These are phyloP conservation scores for Zasmidium cellare DNA, from an alignment of 2,329 filamentous ascomycete genomes.

Conservation along the genomic window DNA sequence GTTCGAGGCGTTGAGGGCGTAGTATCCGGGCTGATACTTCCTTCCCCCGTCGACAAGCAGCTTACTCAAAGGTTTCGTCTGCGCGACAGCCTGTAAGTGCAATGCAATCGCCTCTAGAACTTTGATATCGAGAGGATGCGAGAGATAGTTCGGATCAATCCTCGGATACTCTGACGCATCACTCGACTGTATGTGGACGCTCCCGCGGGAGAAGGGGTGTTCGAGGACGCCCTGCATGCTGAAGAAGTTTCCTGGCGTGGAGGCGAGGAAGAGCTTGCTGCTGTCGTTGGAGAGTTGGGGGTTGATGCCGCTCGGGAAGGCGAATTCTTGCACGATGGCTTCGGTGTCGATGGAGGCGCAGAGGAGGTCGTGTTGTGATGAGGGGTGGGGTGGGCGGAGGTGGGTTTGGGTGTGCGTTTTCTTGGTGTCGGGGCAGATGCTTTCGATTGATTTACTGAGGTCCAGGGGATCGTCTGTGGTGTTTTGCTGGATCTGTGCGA, in stretches of 20 bases:
- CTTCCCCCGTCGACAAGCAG: conserved; percentile 8
- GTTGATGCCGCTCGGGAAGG: conserved; percentile 26
- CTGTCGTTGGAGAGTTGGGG: conserved; percentile 26
- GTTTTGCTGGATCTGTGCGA: conserved; percentile 11
- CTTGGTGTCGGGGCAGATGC: conserved; percentile 3
- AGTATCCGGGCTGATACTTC: conserved; percentile 10
- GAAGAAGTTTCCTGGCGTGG: conserved; percentile 42
- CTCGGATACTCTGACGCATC: conserved; percentile 20
- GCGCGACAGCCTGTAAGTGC: conserved; percentile 11
- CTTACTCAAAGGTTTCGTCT: conserved; percentile 4
- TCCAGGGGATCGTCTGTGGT: background rate
- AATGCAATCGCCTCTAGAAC: conserved; percentile 12
- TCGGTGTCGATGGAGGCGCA: conserved; percentile 16
- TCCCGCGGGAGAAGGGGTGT: conserved; percentile 45
- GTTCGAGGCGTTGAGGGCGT: conserved; percentile 5
- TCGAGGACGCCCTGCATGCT: conserved; percentile 56
- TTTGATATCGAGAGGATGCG: conserved; percentile 50
- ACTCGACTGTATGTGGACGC: conserved; percentile 37
- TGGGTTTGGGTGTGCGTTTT: background rate
- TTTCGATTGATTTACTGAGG: background rate
- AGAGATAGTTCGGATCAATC: conserved; percentile 31
- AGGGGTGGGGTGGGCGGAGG: background rate
- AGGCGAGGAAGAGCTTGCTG: conserved; percentile 20
- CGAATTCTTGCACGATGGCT: conserved; percentile 25
- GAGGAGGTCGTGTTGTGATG: conserved; percentile 17